Evolutionary conservation across 1,284 basidiomycete genomes (phyloP).

Genomic region (Boletellus deceptivus): DNA sequence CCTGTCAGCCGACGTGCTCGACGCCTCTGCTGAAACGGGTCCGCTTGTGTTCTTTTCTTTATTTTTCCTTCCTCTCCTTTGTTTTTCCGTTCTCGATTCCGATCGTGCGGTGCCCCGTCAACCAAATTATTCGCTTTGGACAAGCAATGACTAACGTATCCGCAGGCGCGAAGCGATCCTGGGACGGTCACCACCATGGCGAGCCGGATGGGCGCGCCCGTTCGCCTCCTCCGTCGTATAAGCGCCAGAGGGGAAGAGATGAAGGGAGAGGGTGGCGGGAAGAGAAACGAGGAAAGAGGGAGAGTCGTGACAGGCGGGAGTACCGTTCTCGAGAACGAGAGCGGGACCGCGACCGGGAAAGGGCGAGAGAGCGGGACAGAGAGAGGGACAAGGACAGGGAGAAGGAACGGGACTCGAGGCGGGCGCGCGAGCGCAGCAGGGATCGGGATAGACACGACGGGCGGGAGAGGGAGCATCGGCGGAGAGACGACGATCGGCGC

Average conservation of each 20-base stretch:
- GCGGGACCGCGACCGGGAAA: slow-evolving; percentile 14
- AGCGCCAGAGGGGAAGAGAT: slow-evolving; percentile 52
- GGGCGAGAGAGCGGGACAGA: slow-evolving; percentile 9
- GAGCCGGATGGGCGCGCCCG: slow-evolving; percentile 36
- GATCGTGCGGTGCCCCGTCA: slow-evolving; percentile 83
- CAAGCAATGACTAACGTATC: slow-evolving; percentile 73
- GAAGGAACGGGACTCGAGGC: slow-evolving; percentile 26
- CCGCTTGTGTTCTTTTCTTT: background rate
- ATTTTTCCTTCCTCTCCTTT: background rate
- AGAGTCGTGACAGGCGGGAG: slow-evolving; percentile 33
- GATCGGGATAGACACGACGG: slow-evolving; percentile 39
- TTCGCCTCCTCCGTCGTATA: slow-evolving; percentile 32
- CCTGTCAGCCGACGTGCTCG: too few species aligned
- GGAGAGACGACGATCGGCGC: slow-evolving; percentile 33
- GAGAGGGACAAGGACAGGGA: slow-evolving; percentile 12
- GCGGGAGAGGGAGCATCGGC: slow-evolving; percentile 30
- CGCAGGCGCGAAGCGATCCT: slow-evolving; percentile 79
- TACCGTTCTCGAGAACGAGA: slow-evolving; percentile 34
- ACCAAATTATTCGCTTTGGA: slow-evolving; percentile 46
- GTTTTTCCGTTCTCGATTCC: slow-evolving; percentile 18
- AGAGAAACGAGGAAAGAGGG: slow-evolving; percentile 36
- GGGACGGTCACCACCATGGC: slow-evolving; percentile 55
- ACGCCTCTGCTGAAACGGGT: too few species aligned
- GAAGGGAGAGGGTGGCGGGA: slow-evolving; percentile 54
- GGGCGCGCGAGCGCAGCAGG: slow-evolving; percentile 39